Conservation (phyloP, 2,329 filamentous ascomycete species). For the Sclerotinia minor region DNA sequence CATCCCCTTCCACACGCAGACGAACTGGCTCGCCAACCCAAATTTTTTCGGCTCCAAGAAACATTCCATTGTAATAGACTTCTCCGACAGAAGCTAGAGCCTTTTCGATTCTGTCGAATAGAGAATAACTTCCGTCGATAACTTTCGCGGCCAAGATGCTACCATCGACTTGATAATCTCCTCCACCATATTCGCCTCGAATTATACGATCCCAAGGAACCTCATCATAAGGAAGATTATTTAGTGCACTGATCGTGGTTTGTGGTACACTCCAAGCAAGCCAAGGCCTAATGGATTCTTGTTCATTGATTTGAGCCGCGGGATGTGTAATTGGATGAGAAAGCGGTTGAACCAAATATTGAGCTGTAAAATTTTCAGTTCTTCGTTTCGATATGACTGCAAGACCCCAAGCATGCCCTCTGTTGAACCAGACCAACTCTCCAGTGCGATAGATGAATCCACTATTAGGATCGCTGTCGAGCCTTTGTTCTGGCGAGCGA, state of each 20-base stretch:
- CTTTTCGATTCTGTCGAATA: conserved; percentile 50
- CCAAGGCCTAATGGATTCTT: conserved; percentile 54
- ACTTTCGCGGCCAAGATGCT: conserved; percentile 58
- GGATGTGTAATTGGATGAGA: conserved; percentile 48
- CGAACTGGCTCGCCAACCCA: conserved; percentile 60
- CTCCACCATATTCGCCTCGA: conserved; percentile 45
- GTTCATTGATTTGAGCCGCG: conserved; percentile 46
- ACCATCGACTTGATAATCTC: conserved; percentile 55
- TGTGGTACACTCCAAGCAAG: conserved; percentile 57
- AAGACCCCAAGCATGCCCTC: conserved; percentile 54
- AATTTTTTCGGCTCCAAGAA: conserved; percentile 58
- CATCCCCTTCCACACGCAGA: conserved; percentile 46
- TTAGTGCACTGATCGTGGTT: conserved; percentile 50
- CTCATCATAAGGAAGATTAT: conserved; percentile 47
- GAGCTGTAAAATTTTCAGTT: conserved; percentile 40
- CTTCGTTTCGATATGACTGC: conserved; percentile 52
- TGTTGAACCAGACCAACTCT: conserved; percentile 58
- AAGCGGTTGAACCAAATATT: conserved; percentile 51
- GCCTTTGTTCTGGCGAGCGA: conserved; percentile 47
- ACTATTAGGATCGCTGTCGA: conserved; percentile 48
- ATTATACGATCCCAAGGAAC: conserved; percentile 52
- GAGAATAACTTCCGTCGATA: conserved; percentile 56
- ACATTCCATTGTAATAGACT: conserved; percentile 54
- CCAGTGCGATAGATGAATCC: conserved; percentile 54
- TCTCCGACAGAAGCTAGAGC: conserved; percentile 44